Evolutionary conservation across 192 early-diverging fungal genomes (phyloP).

Genomic region (Umbelopsis vinacea): DNA sequence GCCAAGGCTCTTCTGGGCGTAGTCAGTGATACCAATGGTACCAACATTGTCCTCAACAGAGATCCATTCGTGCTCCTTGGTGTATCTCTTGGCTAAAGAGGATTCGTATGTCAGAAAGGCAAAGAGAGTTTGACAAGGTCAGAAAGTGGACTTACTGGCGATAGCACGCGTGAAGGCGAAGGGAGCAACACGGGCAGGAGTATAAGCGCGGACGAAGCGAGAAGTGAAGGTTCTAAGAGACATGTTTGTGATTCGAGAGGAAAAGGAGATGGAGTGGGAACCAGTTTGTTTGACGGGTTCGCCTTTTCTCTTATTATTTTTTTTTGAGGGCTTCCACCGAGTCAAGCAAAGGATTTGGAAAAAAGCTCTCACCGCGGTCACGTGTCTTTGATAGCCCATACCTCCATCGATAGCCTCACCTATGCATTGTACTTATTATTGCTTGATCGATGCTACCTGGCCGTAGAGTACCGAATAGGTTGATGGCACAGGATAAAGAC

Average conservation of each 20-base stretch:
- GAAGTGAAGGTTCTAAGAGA: conserved; percentile 27
- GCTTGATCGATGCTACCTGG: too few species aligned
- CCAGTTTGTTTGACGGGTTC: conserved; percentile 21
- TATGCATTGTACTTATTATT: too few species aligned
- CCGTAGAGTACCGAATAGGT: too few species aligned
- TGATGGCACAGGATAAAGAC: too few species aligned
- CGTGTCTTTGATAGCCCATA: background rate
- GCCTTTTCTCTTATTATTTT: conserved; percentile 16
- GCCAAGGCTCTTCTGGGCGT: conserved; percentile 89
- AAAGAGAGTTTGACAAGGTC: background rate
- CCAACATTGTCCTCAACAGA: conserved; percentile 71
- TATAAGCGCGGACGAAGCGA: conserved; percentile 26
- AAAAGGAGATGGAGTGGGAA: conserved; percentile 24
- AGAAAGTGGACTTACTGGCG: conserved; percentile 45
- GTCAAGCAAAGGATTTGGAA: conserved; percentile 9
- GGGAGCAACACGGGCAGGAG: conserved; percentile 28
- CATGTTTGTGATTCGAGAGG: conserved; percentile 12
- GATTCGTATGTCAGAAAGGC: background rate
- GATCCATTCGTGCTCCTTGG: conserved; percentile 94
- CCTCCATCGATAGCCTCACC: background rate
- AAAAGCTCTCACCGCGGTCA: conserved; percentile 16
- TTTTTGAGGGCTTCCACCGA: conserved; percentile 23
- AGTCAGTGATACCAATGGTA: conserved; percentile 91
- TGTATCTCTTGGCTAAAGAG: conserved; percentile 68
- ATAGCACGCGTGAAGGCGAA: conserved; percentile 48